Percentiles rank a stretch among this genome's conserved stretches.
Evolutionary conservation across 139 green algal genomes (phyloP).

Genomic region (Haematococcus sp.): DNA sequence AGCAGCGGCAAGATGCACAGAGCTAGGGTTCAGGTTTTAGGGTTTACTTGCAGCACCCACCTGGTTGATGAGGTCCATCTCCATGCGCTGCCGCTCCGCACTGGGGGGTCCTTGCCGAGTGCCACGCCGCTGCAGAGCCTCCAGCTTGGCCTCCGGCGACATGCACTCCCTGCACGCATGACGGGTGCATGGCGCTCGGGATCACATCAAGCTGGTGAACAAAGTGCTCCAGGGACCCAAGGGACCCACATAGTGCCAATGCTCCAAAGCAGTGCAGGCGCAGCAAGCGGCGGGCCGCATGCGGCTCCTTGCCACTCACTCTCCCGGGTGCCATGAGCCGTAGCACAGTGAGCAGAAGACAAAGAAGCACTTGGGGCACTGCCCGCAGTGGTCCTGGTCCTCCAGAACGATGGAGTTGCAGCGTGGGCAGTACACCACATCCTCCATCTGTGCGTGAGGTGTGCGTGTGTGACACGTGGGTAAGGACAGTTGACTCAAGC

Average conservation of each 20-base stretch:
- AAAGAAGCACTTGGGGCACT: conserved; percentile 67
- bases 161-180: no score
- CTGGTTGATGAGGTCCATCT: conserved; percentile 17
- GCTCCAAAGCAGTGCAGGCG: no score
- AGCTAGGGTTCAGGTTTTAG: no score
- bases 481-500: no score
- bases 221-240: no score
- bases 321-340: conserved; percentile 64
- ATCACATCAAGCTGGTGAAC: not conserved
- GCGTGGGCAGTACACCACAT: conserved; percentile 82
- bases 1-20: no score
- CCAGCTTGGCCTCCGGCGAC: not conserved
- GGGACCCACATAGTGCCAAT: no score
- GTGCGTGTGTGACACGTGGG: no score
- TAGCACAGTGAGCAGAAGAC: conserved; percentile 79
- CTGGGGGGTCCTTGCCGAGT: conserved; percentile 33
- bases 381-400: conserved; percentile 66
- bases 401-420: conserved; percentile 62
- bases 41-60: no score
- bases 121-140: not conserved
- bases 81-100: conserved; percentile 17
- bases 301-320: no score
- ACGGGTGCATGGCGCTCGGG: not conserved
- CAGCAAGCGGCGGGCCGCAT: no score
- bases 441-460: conserved; percentile 68